Base-by-base conservation (phyloP, 768 basidiomycete species). In the Tulasnella calospora region DNA sequence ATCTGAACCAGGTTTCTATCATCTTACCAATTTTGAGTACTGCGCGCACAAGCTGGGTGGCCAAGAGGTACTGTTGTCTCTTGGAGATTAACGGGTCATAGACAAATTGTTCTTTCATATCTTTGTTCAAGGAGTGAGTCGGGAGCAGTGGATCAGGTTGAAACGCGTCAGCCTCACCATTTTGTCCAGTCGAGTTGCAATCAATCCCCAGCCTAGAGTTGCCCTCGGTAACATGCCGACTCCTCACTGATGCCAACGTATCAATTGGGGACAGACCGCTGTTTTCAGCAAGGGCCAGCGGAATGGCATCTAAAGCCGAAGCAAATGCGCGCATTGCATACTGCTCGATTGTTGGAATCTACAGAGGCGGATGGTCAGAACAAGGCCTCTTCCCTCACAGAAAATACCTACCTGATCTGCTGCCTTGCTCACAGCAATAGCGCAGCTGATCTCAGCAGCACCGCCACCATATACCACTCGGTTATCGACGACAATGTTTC, bases 301-400 rank as follows among this genome's bases (percentile, higher is more conserved):
- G 98, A 72, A 99, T 86, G n/a, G 95, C 89, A 82, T 99, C 98
- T 10, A 99, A 87, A 19, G 98, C 97, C 44, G 94, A 93, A 4
- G 98, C 89, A 84, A 99, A 99, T n/a, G 98, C 96, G 72, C 97
- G 92, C 96, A 99, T 98, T 3, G 98, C 98, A 83, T 99, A 99
- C 87, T 99, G 98, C 85, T 99, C 98, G 82, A 99, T 98, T 38
- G 95, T 89, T 0, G 98, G 92, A 81, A 98, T 97, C 94, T 96
- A 80, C 27, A 15, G 10, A 71, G 33, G 40, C 23, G 23, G 23
- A 17, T 73, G 17, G 36, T 71, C 57, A 33, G 19, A 40, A 74
- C 74, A 51, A 38, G 27, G 38, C 33, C n/a, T 35, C 23, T 30
- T 55, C 9, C 71, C 23, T 73, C n/a, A 19, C 71, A 19, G 71